Base-by-base conservation (phyloP, 2,329 filamentous ascomycete genomes). In the Aureobasidium namibiae region DNA sequence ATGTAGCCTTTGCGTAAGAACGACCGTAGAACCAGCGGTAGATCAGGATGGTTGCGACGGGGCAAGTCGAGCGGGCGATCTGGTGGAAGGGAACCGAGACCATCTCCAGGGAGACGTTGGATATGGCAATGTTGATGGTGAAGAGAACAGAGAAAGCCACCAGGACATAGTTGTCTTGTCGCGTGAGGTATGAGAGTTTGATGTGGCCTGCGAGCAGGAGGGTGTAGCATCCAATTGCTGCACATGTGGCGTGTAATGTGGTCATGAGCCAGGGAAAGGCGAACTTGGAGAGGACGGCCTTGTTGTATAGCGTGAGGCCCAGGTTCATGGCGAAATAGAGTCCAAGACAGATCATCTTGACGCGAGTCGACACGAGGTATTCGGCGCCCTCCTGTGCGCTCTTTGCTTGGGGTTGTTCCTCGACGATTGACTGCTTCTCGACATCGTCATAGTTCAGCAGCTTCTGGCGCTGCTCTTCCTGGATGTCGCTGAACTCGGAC, bases 41-140 rank as follows among this genome's bases (percentile, higher is more conserved):
- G 68, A 86, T 83, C 63, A 83, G 69, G 59, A 85, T 80, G 56
- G 83, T 84, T 68, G 85, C 82, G 65, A 85, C 77, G 29, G 83
- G 83, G 61, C 78, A 81, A 21, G 82, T 81, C 61, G 83, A 83
- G 63, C 83, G 79, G 70, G 85, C 79, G 60, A 84, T 82, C 69
- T 86, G 83, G 69, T 85, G 84, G 70, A 86, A 86, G 2, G 83
- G 80, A n/a, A 86, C 80, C 0, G 83, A 85, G 38, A 83, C 82
- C 77, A 83, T 68, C 65, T 69, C 77, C 74, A 85, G 75, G n/a
- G 82, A 84, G 24, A 84, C 75, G 70, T 85, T 85, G n/a, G 81
- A 83, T 46, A 84, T 79, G 60, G 82, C 82, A 64, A 85, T 84
- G 70, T 85, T 85, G 68, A 82, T 75, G 16, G 82, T 85, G 70